A percentile compares a stretch with the other conserved stretches of the same genome.
Conservation (phyloP, 148 eudicot species). For the Dysphania ambrosioides region DNA sequence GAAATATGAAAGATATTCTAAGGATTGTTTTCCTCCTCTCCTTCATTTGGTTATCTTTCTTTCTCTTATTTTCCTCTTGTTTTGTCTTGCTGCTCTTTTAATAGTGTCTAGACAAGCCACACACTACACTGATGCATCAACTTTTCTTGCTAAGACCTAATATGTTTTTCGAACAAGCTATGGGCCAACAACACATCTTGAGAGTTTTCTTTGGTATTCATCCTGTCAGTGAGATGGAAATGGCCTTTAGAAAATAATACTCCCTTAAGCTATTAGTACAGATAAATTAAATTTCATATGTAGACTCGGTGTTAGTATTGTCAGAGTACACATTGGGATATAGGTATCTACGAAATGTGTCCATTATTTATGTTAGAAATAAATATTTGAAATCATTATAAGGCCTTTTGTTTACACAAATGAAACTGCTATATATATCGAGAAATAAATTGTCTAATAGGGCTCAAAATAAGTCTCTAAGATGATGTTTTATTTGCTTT, state of each 20-base stretch:
- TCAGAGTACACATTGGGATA: background rate
- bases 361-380: background rate
- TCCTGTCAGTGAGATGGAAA: background rate
- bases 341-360: background rate
- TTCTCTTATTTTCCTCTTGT: background rate
- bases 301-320: background rate
- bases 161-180: background rate
- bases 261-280: background rate
- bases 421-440: background rate
- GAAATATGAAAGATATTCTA: background rate
- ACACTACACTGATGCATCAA: background rate
- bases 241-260: background rate
- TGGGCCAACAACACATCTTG: background rate
- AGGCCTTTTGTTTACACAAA: background rate
- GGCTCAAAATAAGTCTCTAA: background rate
- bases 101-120: background rate
- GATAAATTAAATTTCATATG: background rate
- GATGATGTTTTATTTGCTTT: background rate
- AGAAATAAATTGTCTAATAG: background rate
- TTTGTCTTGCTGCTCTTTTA: background rate
- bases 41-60: background rate
- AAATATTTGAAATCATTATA: background rate
- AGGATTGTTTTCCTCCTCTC: background rate
- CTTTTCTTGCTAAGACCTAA: background rate
- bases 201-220: background rate